phyloP scores from a whole-genome alignment of 352 stramenopile genomes.

The Globisporangium abappressorium region DNA sequence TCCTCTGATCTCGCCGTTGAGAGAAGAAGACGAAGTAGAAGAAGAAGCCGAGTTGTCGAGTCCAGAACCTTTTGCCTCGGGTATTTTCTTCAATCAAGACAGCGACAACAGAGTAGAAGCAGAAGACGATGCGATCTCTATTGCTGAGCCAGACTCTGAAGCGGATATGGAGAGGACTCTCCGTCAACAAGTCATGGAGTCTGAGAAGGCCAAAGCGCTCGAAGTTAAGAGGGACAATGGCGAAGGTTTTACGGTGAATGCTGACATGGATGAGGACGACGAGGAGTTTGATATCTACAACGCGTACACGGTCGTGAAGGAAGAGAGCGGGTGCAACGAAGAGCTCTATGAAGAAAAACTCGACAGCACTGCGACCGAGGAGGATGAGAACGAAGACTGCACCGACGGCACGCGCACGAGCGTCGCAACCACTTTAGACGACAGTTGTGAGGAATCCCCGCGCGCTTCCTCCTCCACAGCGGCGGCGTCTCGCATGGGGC shows the following conservation, averaged over 20 bases:
- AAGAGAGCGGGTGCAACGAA: background rate
- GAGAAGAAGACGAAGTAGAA: constrained; percentile 14
- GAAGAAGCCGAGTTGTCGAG: constrained; percentile 2
- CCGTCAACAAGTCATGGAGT: constrained; percentile 9
- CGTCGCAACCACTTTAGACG: constrained; percentile 14
- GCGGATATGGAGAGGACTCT: constrained; percentile 14
- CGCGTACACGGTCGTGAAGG: background rate
- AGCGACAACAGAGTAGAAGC: background rate
- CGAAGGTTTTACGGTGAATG: background rate
- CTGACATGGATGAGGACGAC: constrained; percentile 15
- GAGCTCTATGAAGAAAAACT: constrained; percentile 17
- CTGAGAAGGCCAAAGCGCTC: background rate
- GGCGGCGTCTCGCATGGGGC: background rate
- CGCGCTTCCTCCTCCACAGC: background rate
- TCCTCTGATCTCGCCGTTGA: constrained; percentile 55
- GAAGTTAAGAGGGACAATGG: background rate
- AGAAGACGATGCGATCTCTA: background rate
- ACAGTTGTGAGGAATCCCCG: constrained; percentile 16
- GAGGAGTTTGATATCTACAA: constrained; percentile 22
- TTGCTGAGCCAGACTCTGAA: background rate
- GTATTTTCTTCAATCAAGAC: constrained; percentile 9
- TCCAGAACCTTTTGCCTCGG: background rate
- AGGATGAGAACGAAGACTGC: constrained; percentile 9
- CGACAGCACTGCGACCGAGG: background rate
- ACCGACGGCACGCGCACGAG: constrained; percentile 14